phyloP scores from a whole-genome alignment of 83 land plant species.

The Isoetes engelmannii region DNA sequence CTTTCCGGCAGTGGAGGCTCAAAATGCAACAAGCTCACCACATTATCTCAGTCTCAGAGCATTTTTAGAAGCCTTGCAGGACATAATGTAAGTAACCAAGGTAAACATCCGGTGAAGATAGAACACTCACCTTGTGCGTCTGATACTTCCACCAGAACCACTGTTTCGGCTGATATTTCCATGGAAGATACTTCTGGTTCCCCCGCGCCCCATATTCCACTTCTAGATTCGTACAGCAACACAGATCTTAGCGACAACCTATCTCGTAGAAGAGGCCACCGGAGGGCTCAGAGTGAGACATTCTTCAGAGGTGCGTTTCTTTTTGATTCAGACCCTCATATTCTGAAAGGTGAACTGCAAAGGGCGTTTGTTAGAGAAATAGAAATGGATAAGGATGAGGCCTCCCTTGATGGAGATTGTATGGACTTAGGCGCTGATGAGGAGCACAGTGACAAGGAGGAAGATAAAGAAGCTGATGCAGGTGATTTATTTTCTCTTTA shows the following conservation, averaged over 20 bases:
- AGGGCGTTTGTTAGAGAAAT: not conserved
- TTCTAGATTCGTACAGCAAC: conserved; percentile 26
- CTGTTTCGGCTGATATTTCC: too few relatives aligned
- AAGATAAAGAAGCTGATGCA: conserved; percentile 1
- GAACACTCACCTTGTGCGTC: too few relatives aligned
- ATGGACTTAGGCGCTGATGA: conserved; percentile 42
- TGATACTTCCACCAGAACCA: too few relatives aligned
- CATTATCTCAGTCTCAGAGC: too few relatives aligned
- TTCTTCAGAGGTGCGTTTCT: not conserved
- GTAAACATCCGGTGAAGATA: too few relatives aligned
- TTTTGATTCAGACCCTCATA: not conserved
- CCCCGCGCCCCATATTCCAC: too few relatives aligned
- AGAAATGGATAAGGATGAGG: not conserved
- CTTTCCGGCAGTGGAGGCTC: too few relatives aligned
- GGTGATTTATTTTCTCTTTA: conserved; percentile 55
- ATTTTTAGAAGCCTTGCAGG: too few relatives aligned
- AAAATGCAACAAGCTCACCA: too few relatives aligned
- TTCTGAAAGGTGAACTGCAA: not conserved
- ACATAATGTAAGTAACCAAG: too few relatives aligned
- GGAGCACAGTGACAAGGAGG: conserved; percentile 15
- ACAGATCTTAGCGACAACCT: conserved; percentile 65
- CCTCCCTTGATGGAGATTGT: conserved; percentile 33
- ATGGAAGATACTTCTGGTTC: too few relatives aligned
- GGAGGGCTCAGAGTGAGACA: conserved; percentile 29
- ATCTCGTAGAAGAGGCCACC: conserved; percentile 47